Conservation (phyloP, 495 filamentous ascomycete species). For the Penicillium cosmopolitanum region DNA sequence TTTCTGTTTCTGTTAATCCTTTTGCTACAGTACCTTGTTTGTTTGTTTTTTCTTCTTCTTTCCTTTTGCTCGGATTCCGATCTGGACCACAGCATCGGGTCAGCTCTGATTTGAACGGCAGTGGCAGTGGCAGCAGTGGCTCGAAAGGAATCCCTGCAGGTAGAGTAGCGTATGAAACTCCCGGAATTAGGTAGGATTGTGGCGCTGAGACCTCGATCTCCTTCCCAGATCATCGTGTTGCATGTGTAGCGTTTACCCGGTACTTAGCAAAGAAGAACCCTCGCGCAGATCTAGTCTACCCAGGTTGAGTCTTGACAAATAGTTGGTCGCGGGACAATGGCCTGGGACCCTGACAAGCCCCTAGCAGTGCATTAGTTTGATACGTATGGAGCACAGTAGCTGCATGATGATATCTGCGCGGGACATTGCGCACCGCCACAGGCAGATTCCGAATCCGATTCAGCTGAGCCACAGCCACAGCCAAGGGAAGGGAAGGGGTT, state of each 20-base stretch:
- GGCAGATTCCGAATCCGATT: background rate
- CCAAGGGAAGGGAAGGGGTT: background rate
- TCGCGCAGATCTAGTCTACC: conserved; percentile 1
- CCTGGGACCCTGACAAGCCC: conserved; percentile 1
- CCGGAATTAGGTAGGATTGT: too few species aligned
- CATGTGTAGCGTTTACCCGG: background rate
- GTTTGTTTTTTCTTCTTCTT: conserved; percentile 1
- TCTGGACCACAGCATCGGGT: conserved; percentile 29
- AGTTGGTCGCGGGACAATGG: background rate
- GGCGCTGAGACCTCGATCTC: background rate
- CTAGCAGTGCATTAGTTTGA: conserved; percentile 1
- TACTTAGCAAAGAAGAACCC: background rate
- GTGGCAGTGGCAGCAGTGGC: background rate
- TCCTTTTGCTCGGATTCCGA: conserved; percentile 20
- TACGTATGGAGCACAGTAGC: too few species aligned
- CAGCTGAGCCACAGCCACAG: conserved; percentile 23
- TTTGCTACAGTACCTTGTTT: too few species aligned
- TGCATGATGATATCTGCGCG: conserved; percentile 6
- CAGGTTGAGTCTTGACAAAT: conserved; percentile 22
- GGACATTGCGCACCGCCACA: conserved; percentile 26
- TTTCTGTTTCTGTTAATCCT: background rate
- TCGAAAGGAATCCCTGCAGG: conserved; percentile 13
- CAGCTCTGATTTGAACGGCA: conserved; percentile 14
- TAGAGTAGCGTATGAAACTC: background rate
- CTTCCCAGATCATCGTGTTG: conserved; percentile 11